These are phyloP conservation scores for Coelastrella sp. DNA, from an alignment of 139 green algal species.

Conservation along the genomic window DNA sequence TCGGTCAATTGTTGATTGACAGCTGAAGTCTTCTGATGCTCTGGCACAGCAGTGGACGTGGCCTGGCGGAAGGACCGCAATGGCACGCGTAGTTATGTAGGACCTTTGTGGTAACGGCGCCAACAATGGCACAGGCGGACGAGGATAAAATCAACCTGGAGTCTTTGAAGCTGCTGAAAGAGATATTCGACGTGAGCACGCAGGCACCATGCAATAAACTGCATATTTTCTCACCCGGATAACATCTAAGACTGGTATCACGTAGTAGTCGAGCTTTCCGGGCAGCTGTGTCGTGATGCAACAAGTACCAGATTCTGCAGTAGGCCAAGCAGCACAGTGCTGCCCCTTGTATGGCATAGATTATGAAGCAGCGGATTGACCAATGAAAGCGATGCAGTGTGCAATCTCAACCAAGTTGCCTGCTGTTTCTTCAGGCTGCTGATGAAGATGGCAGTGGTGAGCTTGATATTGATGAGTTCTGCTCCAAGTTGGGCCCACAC, in stretches of 20 bases:
- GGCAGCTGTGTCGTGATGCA: neutral
- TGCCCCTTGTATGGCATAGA: neutral
- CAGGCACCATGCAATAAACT: neutral
- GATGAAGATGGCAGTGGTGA: constrained; percentile 86
- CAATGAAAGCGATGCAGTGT: too few species aligned
- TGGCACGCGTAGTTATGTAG: too few species aligned
- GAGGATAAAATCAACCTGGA: constrained; percentile 82
- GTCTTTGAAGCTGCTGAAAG: constrained; percentile 77
- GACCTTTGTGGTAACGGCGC: too few species aligned
- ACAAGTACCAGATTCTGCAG: neutral
- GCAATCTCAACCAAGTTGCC: too few species aligned
- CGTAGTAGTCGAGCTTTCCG: neutral
- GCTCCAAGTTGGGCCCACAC: constrained; percentile 79
- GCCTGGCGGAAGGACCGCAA: too few species aligned
- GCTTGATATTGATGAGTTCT: constrained; percentile 86
- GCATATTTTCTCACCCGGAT: neutral
- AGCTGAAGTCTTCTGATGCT: too few species aligned
- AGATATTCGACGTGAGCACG: constrained; percentile 77
- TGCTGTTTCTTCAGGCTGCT: constrained; percentile 61
- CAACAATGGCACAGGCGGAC: constrained; percentile 14
- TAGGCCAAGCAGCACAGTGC: neutral
- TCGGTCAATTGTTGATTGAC: too few species aligned
- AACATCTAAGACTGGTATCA: too few species aligned
- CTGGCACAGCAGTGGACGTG: too few species aligned
- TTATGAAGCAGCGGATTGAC: neutral